A percentile compares a stretch with the other conserved stretches of the same genome.
Evolutionary conservation across 2,329 filamentous ascomycete species (phyloP).

Genomic region (Didymella lethalis): DNA sequence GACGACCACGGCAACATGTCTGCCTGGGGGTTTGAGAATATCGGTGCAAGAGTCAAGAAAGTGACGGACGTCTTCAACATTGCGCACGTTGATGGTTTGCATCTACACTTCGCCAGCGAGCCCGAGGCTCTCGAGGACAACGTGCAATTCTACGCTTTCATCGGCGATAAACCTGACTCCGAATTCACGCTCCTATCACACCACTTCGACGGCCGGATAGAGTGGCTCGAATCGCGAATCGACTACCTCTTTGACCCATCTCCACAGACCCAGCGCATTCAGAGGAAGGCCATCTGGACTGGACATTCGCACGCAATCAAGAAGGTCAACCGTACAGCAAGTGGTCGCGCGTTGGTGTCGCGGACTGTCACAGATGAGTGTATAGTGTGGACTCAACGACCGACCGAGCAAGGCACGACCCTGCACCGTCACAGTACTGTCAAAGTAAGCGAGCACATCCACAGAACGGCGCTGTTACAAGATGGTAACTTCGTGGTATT

Average conservation of each 20-base stretch:
- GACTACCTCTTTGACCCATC: conserved; percentile 81
- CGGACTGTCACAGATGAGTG: conserved; percentile 80
- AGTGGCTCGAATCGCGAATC: conserved; percentile 80
- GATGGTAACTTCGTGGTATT: conserved; percentile 84
- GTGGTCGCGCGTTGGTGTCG: conserved; percentile 80
- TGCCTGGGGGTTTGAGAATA: conserved; percentile 89
- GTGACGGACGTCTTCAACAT: conserved; percentile 82
- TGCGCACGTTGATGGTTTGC: conserved; percentile 73
- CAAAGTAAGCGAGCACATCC: conserved; percentile 73
- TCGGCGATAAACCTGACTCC: conserved; percentile 66
- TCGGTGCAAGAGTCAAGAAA: conserved; percentile 73
- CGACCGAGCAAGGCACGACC: conserved; percentile 59
- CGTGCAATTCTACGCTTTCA: conserved; percentile 77
- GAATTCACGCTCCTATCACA: conserved; percentile 79
- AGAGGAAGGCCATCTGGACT: conserved; percentile 74
- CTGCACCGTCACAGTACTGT: conserved; percentile 74
- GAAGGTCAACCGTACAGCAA: conserved; percentile 86
- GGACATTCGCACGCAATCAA: conserved; percentile 82
- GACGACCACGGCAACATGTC: conserved; percentile 88
- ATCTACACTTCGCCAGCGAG: conserved; percentile 49
- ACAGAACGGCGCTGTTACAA: conserved; percentile 78
- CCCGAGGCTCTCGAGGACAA: conserved; percentile 59
- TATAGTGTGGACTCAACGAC: conserved; percentile 80
- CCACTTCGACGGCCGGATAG: conserved; percentile 83
- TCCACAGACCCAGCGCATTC: conserved; percentile 64